Evolutionary conservation across 805 yeast species (phyloP).

Genomic region (Candida pseudoglaebosa): DNA sequence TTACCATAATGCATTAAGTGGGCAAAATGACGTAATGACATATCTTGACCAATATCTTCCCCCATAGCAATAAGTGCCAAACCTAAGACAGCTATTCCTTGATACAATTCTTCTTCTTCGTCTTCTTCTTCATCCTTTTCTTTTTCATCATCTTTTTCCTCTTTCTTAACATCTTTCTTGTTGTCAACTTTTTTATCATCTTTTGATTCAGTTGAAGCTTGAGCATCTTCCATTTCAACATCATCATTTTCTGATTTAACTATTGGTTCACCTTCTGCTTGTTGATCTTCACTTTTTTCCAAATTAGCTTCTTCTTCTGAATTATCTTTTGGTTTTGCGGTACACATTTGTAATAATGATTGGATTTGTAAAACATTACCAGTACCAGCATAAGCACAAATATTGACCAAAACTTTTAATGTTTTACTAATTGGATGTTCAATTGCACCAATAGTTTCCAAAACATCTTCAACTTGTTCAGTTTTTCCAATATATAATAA

Average conservation of each 20-base stretch:
- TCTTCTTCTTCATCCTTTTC: conserved; percentile 24
- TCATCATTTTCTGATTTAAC: conserved; percentile 16
- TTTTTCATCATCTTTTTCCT: conserved; percentile 25
- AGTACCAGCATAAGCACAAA: conserved; percentile 95
- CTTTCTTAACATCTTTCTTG: conserved; percentile 14
- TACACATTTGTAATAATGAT: conserved; percentile 81
- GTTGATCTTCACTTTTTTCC: conserved; percentile 42
- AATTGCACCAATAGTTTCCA: conserved; percentile 90
- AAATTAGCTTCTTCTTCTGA: conserved; percentile 58
- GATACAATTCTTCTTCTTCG: conserved; percentile 56
- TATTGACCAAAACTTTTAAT: conserved; percentile 81
- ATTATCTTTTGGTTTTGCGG: conserved; percentile 60
- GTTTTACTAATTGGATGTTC: conserved; percentile 92
- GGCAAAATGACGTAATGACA: conserved; percentile 95
- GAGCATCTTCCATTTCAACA: not conserved
- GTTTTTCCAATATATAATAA: conserved; percentile 89
- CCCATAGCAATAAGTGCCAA: conserved; percentile 95
- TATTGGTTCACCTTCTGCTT: conserved; percentile 25
- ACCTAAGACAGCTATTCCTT: conserved; percentile 91
- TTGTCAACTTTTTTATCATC: conserved; percentile 22
- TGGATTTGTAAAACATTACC: conserved; percentile 96
- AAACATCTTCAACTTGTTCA: conserved; percentile 89
- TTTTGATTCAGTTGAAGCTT: conserved; percentile 17
- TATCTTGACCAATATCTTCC: conserved; percentile 95
- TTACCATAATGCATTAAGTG: conserved; percentile 98